Percentiles rank a stretch among this genome's conserved stretches.
These are phyloP conservation scores for Neopestalotiopsis rosae DNA, from an alignment of 2,329 filamentous ascomycete species.

Conservation along the genomic window DNA sequence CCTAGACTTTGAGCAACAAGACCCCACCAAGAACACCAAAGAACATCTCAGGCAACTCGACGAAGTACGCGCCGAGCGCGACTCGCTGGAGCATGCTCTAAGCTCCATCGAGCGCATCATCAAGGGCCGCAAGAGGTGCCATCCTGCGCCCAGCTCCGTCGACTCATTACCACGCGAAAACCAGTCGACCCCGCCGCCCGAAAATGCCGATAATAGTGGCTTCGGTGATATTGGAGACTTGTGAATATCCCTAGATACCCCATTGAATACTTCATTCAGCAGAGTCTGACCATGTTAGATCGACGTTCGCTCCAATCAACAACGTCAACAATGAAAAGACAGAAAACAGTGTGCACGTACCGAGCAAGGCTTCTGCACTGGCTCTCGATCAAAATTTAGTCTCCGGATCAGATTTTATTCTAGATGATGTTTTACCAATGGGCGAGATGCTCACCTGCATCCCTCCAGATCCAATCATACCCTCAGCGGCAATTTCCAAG, in stretches of 20 bases:
- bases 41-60: background rate
- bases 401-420: background rate
- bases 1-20: background rate
- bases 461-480: background rate
- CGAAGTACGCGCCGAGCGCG: background rate
- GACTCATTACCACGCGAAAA: background rate
- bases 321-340: background rate
- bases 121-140: background rate
- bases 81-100: background rate
- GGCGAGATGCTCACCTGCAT: background rate
- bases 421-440: background rate
- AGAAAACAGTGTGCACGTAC: background rate
- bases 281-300: background rate
- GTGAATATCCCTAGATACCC: background rate
- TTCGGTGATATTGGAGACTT: background rate
- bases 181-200: background rate
- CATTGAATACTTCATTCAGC: background rate
- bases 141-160: background rate
- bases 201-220: background rate
- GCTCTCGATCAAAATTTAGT: background rate
- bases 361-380: background rate
- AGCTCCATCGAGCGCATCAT: background rate
- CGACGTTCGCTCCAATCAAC: background rate
- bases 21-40: background rate
- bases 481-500: background rate